Evolutionary conservation across 164 flowering plant species (phyloP).

Genomic region (Tinospora cordifolia): DNA sequence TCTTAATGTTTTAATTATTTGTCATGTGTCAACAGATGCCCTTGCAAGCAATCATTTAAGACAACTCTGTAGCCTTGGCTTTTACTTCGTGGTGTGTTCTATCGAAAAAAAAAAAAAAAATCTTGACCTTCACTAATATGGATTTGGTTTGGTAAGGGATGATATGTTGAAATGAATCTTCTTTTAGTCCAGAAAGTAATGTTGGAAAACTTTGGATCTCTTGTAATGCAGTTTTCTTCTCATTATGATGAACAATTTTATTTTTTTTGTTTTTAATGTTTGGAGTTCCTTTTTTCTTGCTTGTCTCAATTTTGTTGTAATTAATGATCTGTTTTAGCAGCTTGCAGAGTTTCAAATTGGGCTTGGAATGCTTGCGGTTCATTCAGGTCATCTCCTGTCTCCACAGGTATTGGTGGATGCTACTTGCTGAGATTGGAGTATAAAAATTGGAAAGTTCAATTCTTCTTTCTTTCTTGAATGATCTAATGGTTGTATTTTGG

Average conservation of each 20-base stretch:
- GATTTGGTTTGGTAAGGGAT: too few species aligned
- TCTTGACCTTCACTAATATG: too few species aligned
- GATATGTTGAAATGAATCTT: background rate
- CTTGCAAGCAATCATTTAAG: too few species aligned
- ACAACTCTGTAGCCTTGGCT: too few species aligned
- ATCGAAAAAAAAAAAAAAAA: too few species aligned
- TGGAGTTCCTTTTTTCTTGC: background rate
- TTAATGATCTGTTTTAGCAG: conserved; percentile 30
- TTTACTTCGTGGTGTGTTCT: too few species aligned
- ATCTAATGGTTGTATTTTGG: background rate
- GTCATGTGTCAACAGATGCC: too few species aligned
- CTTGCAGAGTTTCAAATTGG: conserved; percentile 85
- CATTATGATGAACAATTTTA: background rate
- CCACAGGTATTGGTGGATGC: conserved; percentile 49
- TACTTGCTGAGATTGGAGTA: background rate
- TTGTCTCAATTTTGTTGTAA: conserved; percentile 1
- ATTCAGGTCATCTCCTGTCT: conserved; percentile 54
- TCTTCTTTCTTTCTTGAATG: background rate
- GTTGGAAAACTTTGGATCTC: background rate
- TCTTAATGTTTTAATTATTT: too few species aligned
- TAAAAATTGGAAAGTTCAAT: background rate
- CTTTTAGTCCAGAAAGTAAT: background rate
- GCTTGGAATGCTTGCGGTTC: conserved; percentile 67
- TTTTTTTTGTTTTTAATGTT: background rate
- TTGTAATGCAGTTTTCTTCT: background rate